Conservation (phyloP, 345 rosid genomes). For the Linum trigynum region DNA sequence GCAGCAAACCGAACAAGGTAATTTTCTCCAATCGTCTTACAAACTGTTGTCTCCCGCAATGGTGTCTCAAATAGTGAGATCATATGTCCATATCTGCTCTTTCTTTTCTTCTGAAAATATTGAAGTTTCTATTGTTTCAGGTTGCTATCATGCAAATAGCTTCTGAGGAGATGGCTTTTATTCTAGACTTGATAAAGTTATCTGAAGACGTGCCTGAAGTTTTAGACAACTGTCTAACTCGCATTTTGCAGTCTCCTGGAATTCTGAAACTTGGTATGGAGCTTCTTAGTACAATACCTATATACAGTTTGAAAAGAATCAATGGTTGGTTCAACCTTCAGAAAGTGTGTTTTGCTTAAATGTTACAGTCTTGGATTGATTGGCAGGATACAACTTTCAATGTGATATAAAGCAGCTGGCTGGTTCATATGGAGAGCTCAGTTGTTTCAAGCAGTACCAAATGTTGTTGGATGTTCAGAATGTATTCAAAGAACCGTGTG, state of each 20-base stretch:
- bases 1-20: conserved; percentile 74
- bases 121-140: conserved; percentile 33
- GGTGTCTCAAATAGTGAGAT: no score
- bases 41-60: not conserved
- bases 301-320: conserved; percentile 4
- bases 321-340: not conserved
- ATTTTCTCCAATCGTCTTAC: not conserved
- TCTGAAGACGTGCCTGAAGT: conserved; percentile 48
- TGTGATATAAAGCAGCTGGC: conserved; percentile 65
- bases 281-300: not conserved
- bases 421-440: conserved; percentile 54
- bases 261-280: conserved; percentile 75
- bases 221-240: conserved; percentile 60
- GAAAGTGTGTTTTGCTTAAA: not conserved
- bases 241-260: conserved; percentile 60
- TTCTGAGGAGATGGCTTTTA: conserved; percentile 54
- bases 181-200: conserved; percentile 83
- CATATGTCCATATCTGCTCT: not conserved
- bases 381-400: conserved; percentile 77
- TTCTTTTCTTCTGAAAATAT: not conserved
- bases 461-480: conserved; percentile 78
- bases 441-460: conserved; percentile 73
- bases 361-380: not conserved
- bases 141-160: conserved; percentile 96
- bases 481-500: conserved; percentile 53